phyloP scores from a whole-genome alignment of 2,329 filamentous ascomycete species.

The Paraphaeosphaeria minitans region DNA sequence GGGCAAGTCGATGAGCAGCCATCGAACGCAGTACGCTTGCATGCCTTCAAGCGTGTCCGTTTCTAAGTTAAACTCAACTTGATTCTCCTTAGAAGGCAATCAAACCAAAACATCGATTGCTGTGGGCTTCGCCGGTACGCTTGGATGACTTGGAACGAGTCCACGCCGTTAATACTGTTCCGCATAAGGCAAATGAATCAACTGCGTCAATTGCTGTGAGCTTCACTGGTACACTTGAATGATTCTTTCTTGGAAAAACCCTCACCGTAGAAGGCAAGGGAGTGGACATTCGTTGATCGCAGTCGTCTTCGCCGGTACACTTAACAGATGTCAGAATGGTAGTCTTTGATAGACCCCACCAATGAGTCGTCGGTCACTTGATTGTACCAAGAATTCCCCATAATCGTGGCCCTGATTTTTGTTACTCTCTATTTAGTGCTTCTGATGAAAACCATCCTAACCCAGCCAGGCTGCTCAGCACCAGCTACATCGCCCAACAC shows the following conservation, averaged over 20 bases:
- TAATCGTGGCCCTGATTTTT: background rate
- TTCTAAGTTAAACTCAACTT: background rate
- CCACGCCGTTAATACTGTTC: background rate
- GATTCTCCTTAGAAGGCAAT: background rate
- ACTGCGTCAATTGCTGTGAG: background rate
- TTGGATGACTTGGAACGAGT: background rate
- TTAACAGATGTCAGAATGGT: background rate
- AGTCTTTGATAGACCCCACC: background rate
- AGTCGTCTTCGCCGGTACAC: slow-evolving; percentile 2
- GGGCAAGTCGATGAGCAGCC: background rate
- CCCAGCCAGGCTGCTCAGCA: slow-evolving; percentile 56
- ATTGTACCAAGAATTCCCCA: background rate
- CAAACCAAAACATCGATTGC: background rate
- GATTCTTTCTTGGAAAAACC: background rate
- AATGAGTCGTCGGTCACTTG: background rate
- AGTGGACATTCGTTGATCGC: background rate
- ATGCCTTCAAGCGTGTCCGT: background rate
- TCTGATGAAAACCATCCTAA: slow-evolving; percentile 56
- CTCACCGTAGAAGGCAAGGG: background rate
- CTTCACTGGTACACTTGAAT: background rate
- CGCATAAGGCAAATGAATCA: background rate
- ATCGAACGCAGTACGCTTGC: background rate
- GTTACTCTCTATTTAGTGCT: slow-evolving; percentile 1
- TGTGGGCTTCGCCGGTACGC: background rate
- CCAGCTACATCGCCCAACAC: slow-evolving; percentile 56